Base-by-base conservation (phyloP, 2,329 filamentous ascomycete genomes). In the Zymoseptoria crescenta region DNA sequence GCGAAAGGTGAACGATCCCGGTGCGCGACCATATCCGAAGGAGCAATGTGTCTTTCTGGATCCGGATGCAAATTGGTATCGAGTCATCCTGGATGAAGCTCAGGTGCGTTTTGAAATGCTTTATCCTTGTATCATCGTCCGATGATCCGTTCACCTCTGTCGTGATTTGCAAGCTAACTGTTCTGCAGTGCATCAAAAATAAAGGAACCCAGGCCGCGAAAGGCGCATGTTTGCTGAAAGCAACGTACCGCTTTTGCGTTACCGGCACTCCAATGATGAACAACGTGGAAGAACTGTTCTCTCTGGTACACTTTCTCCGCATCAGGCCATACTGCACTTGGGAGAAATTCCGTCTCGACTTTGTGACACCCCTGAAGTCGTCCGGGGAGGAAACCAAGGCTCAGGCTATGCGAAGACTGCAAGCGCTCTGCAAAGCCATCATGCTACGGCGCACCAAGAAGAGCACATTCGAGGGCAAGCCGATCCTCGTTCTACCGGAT, bases 211-310 rank as follows among this genome's bases (percentile, higher is more conserved):
- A 83, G 62, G 75, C 80, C 4, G 82, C 87, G 1, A 79, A 80
- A 62, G 88, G 83, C 4, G 83, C 83, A 29, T 82, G 78, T 64
- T 71, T 75, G 9, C 73, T 94, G 16, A 75, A 81, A 60, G 77
- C 87, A 13, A 77, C 76, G 41, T 83, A 88, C 69, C 81, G 89
- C 53, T 86, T 89, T 76, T 91, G 87, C 69, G 81, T 93, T 72
- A 90, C 87, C 2, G 89, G 89, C 27, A 94, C 89, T 0, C 89
- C 89, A 0, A 91, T 93, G 87, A 94, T 94, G 87, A 96, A 96
- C 67, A 84, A 81, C 10, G 84, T 93, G 2, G 78, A 83, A 24
- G 92, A 96, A 67, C 78, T 96, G 2, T 91, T 83, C 68, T 88
- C 90, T 0, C 75, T 96, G 20, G 79, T 96, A 51, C 81, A 83